These are phyloP conservation scores for Trichoderma aggressivum DNA, from an alignment of 2,329 filamentous ascomycete genomes.

Conservation along the genomic window DNA sequence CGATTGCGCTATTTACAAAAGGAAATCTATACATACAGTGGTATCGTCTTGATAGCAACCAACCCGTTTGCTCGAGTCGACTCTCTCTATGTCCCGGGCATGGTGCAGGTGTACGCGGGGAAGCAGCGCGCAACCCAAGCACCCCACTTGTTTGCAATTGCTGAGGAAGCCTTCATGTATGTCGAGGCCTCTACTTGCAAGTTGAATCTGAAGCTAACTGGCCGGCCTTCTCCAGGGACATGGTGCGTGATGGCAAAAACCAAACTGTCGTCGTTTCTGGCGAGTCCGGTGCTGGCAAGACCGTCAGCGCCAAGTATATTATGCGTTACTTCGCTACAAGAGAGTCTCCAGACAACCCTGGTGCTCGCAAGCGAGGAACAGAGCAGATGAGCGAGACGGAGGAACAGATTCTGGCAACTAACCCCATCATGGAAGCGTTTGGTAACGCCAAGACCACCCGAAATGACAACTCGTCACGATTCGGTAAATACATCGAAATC, in stretches of 20 bases:
- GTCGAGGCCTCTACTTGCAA: constrained; percentile 29
- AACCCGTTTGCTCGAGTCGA: constrained; percentile 98
- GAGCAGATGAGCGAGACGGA: constrained; percentile 95
- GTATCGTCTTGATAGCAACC: constrained; percentile 96
- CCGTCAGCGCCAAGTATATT: constrained; percentile 98
- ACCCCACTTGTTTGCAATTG: constrained; percentile 96
- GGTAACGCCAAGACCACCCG: constrained; percentile 99
- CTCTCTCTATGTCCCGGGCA: constrained; percentile 95
- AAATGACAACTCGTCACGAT: constrained; percentile 98
- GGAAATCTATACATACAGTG: constrained; percentile 99
- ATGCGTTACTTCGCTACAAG: constrained; percentile 99
- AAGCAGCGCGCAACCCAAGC: constrained; percentile 96
- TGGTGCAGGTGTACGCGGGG: constrained; percentile 99
- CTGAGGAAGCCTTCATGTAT: constrained; percentile 96
- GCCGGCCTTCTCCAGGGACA: constrained; percentile 61
- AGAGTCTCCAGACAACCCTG: constrained; percentile 86
- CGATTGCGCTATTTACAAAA: constrained; percentile 95
- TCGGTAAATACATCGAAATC: constrained; percentile 99
- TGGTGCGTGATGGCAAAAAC: constrained; percentile 93
- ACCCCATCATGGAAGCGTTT: constrained; percentile 99
- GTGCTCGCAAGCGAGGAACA: constrained; percentile 71
- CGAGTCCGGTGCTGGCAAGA: constrained; percentile 98
- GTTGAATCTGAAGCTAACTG: constrained; percentile 36
- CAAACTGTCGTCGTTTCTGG: constrained; percentile 99
- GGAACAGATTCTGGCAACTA: constrained; percentile 96